Conservation (phyloP, 2,329 filamentous ascomycete genomes). For the Aphanoascus verrucosus region DNA sequence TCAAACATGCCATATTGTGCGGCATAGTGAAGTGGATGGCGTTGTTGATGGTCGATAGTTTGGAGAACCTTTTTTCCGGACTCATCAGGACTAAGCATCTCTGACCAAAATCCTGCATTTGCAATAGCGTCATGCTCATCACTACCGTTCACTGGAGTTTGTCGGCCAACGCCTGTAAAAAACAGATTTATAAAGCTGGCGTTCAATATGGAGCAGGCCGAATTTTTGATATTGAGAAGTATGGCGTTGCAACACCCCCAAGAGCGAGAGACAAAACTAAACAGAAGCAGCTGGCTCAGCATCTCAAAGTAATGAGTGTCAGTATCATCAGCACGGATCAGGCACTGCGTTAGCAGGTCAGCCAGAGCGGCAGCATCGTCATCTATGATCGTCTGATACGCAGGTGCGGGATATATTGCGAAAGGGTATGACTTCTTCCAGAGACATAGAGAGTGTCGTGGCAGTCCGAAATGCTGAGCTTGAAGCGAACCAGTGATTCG, state of each 20-base stretch:
- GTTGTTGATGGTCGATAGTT: slow-evolving; percentile 12
- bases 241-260: neutral
- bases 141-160: neutral
- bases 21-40: slow-evolving; percentile 17
- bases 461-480: neutral
- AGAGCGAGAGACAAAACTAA: neutral
- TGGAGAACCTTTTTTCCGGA: neutral
- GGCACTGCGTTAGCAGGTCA: neutral
- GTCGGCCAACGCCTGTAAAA: neutral
- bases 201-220: too few species aligned
- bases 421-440: neutral
- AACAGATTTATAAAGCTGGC: neutral
- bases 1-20: slow-evolving; percentile 13
- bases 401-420: neutral
- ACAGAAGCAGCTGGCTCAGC: neutral
- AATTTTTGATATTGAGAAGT: neutral
- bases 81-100: neutral
- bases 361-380: neutral
- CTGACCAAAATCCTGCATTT: neutral
- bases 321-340: neutral
- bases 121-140: neutral
- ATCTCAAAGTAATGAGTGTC: neutral
- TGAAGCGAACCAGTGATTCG: neutral
- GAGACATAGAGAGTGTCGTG: neutral
- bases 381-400: neutral